Conservation (phyloP, 2,329 filamentous ascomycete species). For the Cladosporium cucumerinum region DNA sequence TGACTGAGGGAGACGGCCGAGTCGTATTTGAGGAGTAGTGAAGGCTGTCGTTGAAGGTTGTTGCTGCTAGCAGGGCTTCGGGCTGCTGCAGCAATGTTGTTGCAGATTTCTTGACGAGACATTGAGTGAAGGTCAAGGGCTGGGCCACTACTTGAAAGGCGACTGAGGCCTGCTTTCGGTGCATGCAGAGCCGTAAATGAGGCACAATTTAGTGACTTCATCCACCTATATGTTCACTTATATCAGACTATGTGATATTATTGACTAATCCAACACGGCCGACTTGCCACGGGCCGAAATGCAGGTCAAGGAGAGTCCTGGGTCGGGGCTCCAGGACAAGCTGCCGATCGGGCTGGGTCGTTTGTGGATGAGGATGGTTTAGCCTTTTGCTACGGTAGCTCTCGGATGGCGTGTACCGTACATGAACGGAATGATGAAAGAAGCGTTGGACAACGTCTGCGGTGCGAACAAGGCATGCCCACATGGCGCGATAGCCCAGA, state of each 20-base stretch:
- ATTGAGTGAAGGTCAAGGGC: slow-evolving; percentile 23
- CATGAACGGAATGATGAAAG: not conserved
- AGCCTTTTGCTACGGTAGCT: not conserved
- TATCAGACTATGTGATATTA: not conserved
- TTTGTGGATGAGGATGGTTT: not conserved
- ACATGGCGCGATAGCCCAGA: not conserved
- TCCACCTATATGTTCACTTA: slow-evolving; percentile 2
- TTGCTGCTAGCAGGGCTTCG: slow-evolving; percentile 1
- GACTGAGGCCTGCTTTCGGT: slow-evolving; percentile 21
- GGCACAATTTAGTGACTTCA: slow-evolving; percentile 7
- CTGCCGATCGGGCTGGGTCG: slow-evolving; percentile 12
- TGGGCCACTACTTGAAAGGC: slow-evolving; percentile 23
- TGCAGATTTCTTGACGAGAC: slow-evolving; percentile 17
- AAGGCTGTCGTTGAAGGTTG: slow-evolving; percentile 2
- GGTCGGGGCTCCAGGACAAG: not conserved
- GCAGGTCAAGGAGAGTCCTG: slow-evolving; percentile 6
- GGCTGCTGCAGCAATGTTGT: slow-evolving; percentile 6
- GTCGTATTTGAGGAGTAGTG: slow-evolving; percentile 10
- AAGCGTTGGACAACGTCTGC: not conserved
- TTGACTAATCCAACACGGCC: not conserved
- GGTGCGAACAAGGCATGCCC: not conserved
- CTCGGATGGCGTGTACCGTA: not conserved
- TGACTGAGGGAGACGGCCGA: slow-evolving; percentile 9
- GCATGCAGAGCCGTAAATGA: slow-evolving; percentile 8
- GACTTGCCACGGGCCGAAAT: slow-evolving; percentile 9